phyloP scores from a whole-genome alignment of 108 stramenopile species.

The Pseudonitzschia delicatissima region DNA sequence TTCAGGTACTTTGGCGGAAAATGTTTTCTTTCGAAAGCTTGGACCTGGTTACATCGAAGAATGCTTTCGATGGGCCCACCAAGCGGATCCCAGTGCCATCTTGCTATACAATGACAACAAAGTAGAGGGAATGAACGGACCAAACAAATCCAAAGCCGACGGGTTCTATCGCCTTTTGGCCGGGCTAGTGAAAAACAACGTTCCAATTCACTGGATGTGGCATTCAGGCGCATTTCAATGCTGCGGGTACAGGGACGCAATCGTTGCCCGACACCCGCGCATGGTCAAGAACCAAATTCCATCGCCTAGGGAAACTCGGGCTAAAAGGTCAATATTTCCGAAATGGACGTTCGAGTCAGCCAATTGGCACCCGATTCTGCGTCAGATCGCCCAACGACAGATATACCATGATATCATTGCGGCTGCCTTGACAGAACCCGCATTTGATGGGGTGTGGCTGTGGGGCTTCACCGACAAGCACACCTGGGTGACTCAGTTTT shows the following conservation, averaged over 20 bases:
- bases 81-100: conserved; percentile 87
- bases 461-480: conserved; percentile 93
- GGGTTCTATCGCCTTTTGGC: conserved; percentile 80
- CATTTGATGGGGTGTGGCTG: conserved; percentile 85
- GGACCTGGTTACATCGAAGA: conserved; percentile 87
- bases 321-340: conserved; percentile 88
- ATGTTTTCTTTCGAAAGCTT: conserved; percentile 82
- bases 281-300: conserved; percentile 89
- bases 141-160: conserved; percentile 73
- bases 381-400: conserved; percentile 60
- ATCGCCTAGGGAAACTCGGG: conserved; percentile 83
- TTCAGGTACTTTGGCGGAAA: conserved; percentile 65
- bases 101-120: conserved; percentile 95
- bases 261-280: conserved; percentile 79
- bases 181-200: conserved; percentile 59
- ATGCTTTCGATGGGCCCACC: conserved; percentile 90
- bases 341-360: conserved; percentile 90
- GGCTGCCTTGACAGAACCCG: conserved; percentile 84
- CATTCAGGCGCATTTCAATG: conserved; percentile 89
- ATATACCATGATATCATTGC: conserved; percentile 85
- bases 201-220: conserved; percentile 89
- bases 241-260: conserved; percentile 68
- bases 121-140: conserved; percentile 80
- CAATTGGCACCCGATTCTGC: conserved; percentile 45
- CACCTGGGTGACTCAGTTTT: conserved; percentile 86